These are phyloP conservation scores for Populus deltoides DNA, from an alignment of 345 rosid species.

Conservation along the genomic window DNA sequence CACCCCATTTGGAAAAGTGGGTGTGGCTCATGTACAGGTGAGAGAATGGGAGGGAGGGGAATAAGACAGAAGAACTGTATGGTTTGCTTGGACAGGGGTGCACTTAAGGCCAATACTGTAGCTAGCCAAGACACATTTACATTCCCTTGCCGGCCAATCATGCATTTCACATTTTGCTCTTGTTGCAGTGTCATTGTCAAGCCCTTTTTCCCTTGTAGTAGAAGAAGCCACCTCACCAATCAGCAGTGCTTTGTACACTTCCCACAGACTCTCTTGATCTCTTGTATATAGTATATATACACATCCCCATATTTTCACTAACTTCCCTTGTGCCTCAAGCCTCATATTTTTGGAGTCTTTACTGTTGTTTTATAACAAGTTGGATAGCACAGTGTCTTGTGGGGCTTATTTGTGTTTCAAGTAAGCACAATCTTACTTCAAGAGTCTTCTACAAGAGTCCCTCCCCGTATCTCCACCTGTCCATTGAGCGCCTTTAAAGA, in stretches of 20 bases:
- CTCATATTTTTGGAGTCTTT: neutral
- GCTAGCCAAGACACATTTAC: neutral
- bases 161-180: constrained; percentile 39
- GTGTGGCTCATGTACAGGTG: constrained; percentile 37
- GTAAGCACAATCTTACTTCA: constrained; percentile 11
- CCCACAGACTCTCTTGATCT: neutral
- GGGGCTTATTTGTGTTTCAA: constrained; percentile 20
- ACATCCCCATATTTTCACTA: neutral
- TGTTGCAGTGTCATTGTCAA: constrained; percentile 63
- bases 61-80: constrained; percentile 16
- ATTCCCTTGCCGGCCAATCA: constrained; percentile 44
- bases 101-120: constrained; percentile 15
- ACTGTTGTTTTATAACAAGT: neutral
- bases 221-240: constrained; percentile 65
- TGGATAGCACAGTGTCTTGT: neutral
- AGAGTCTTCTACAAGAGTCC: constrained; percentile 20
- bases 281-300: neutral
- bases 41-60: neutral
- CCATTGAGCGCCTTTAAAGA: constrained; percentile 43
- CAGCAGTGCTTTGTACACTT: constrained; percentile 53
- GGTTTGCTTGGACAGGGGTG: constrained; percentile 46
- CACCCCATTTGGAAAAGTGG: constrained; percentile 64
- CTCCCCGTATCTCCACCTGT: constrained; percentile 16
- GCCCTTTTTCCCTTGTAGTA: constrained; percentile 41
- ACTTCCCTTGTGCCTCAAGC: constrained; percentile 42